Conservation (phyloP, 2,329 filamentous ascomycete genomes). For the Aureobasidium sp. region DNA sequence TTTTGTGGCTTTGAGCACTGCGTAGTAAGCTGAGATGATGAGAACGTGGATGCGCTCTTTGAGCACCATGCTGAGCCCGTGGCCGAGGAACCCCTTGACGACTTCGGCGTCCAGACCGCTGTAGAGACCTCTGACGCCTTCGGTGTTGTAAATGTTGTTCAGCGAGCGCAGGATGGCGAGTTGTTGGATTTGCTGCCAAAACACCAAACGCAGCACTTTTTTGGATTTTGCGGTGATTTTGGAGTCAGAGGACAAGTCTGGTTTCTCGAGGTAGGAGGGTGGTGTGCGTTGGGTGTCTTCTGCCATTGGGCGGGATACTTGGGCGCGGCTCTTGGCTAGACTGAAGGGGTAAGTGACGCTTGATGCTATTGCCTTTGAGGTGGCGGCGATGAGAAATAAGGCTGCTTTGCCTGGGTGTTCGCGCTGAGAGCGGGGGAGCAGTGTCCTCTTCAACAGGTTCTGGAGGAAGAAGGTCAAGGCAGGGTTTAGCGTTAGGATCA, state of each 20-base stretch:
- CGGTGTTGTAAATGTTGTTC: slow-evolving; percentile 33
- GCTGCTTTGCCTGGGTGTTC: slow-evolving; percentile 46
- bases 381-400: slow-evolving; percentile 63
- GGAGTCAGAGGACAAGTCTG: slow-evolving; percentile 1
- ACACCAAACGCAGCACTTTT: slow-evolving; percentile 19
- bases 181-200: slow-evolving; percentile 22
- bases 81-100: slow-evolving; percentile 74
- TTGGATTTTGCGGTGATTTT: slow-evolving; percentile 12
- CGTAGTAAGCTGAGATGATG: slow-evolving; percentile 66
- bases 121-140: slow-evolving; percentile 66
- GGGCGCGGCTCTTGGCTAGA: slow-evolving; percentile 72
- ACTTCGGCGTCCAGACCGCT: slow-evolving; percentile 70
- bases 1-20: slow-evolving; percentile 46
- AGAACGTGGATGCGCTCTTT: slow-evolving; percentile 70
- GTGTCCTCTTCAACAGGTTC: slow-evolving; percentile 56
- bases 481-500: slow-evolving; percentile 78
- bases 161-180: slow-evolving; percentile 26
- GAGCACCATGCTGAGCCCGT: slow-evolving; percentile 79
- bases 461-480: slow-evolving; percentile 81
- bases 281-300: not conserved
- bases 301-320: slow-evolving; percentile 43
- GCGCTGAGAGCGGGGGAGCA: slow-evolving; percentile 49
- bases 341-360: slow-evolving; percentile 78
- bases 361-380: slow-evolving; percentile 72
- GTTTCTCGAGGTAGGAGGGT: slow-evolving; percentile 9